phyloP scores from a whole-genome alignment of 129 eudicot species.

The sunflower (Helianthus annuus) region HanXRQr2.0-SUNRISE NC_035448.2:54476373-54476872 shows the following conservation, averaged over 20 bases:
- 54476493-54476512: slow-evolving; percentile 68
- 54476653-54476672: neutral
- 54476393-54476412: slow-evolving; percentile 47
- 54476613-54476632: slow-evolving; percentile 37
- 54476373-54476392: slow-evolving; percentile 54
- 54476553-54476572: slow-evolving; percentile 83
- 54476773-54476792: slow-evolving; percentile 68
- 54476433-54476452: slow-evolving; percentile 90
- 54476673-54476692: slow-evolving; percentile 9
- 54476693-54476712: slow-evolving; percentile 96
- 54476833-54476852: neutral
- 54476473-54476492: slow-evolving; percentile 78
- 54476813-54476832: slow-evolving; percentile 90
- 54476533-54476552: slow-evolving; percentile 56
- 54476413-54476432: slow-evolving; percentile 57
- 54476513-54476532: slow-evolving; percentile 45
- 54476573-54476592: slow-evolving; percentile 85
- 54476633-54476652: neutral
- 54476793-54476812: slow-evolving; percentile 88
- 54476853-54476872: neutral
- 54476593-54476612: slow-evolving; percentile 95
- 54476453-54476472: slow-evolving; percentile 90
- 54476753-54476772: slow-evolving; percentile 66
- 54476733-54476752: slow-evolving; percentile 75
- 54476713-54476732: slow-evolving; percentile 85